Conservation (phyloP, 179 eudicot genomes). For the Nepenthes alata region DNA sequence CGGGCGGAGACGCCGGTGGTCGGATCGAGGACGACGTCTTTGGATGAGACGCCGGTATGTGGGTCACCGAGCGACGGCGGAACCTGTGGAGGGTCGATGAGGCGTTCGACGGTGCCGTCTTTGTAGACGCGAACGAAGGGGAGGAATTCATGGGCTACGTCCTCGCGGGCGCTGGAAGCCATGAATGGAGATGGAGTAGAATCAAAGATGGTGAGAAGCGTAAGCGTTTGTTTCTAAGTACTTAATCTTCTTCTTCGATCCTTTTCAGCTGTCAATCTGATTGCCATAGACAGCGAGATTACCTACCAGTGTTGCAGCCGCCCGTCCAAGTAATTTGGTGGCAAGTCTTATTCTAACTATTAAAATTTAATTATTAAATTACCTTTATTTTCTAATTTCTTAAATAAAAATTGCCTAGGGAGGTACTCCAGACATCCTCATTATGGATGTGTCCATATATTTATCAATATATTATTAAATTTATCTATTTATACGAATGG, state of each 20-base stretch:
- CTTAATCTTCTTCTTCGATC: not conserved
- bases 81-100: slow-evolving; percentile 7
- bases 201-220: not conserved
- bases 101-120: slow-evolving; percentile 16
- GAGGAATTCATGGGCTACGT: slow-evolving; percentile 26
- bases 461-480: too few relatives aligned
- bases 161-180: slow-evolving; percentile 3
- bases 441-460: too few relatives aligned
- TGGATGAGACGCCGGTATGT: slow-evolving; percentile 22
- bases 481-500: too few relatives aligned
- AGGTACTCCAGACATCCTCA: too few relatives aligned
- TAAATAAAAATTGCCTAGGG: too few relatives aligned
- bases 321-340: too few relatives aligned
- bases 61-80: slow-evolving; percentile 22
- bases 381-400: too few relatives aligned
- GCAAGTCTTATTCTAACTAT: too few relatives aligned
- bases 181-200: not conserved
- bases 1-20: slow-evolving; percentile 20
- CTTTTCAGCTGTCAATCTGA: not conserved
- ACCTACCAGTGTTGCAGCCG: too few relatives aligned
- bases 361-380: too few relatives aligned
- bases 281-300: too few relatives aligned
- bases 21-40: slow-evolving; percentile 16
- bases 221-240: not conserved
- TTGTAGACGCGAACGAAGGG: slow-evolving; percentile 30